Evolutionary conservation across 2,329 filamentous ascomycete species (phyloP).

Genomic region (Colletotrichum sp.): DNA sequence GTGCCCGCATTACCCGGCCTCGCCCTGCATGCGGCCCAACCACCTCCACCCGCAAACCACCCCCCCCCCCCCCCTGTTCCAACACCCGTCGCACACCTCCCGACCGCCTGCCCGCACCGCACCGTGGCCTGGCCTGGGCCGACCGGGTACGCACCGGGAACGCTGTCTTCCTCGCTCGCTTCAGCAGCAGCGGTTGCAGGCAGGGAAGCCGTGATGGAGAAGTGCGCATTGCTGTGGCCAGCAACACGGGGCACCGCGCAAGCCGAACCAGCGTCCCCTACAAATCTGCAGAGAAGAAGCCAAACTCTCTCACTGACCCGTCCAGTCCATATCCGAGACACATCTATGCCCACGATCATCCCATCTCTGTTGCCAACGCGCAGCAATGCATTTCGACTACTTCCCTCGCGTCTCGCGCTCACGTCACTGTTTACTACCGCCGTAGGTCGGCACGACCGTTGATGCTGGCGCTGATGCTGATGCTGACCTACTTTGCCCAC

Average conservation of each 20-base stretch:
- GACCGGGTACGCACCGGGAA: background rate
- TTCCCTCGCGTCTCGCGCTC: constrained; percentile 14
- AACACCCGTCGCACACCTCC: background rate
- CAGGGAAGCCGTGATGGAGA: background rate
- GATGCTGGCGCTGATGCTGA: background rate
- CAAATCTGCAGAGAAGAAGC: background rate
- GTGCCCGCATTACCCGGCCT: no score
- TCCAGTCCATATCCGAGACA: constrained; percentile 14
- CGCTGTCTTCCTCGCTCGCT: background rate
- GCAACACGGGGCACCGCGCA: background rate
- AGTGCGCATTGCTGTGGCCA: background rate
- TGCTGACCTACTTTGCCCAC: background rate
- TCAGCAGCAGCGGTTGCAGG: background rate
- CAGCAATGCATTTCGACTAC: background rate
- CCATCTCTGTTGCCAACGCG: background rate
- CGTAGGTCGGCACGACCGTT: background rate
- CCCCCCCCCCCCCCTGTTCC: background rate
- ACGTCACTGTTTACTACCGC: background rate
- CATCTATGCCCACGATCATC: constrained; percentile 3
- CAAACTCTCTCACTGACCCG: background rate
- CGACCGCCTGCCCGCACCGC: background rate
- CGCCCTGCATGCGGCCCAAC: no score
- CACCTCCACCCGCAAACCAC: no score
- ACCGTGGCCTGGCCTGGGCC: background rate
- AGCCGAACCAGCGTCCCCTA: constrained; percentile 10